Conservation (phyloP, 2,329 filamentous ascomycete genomes). For the Penicillium brevicompactum region DNA sequence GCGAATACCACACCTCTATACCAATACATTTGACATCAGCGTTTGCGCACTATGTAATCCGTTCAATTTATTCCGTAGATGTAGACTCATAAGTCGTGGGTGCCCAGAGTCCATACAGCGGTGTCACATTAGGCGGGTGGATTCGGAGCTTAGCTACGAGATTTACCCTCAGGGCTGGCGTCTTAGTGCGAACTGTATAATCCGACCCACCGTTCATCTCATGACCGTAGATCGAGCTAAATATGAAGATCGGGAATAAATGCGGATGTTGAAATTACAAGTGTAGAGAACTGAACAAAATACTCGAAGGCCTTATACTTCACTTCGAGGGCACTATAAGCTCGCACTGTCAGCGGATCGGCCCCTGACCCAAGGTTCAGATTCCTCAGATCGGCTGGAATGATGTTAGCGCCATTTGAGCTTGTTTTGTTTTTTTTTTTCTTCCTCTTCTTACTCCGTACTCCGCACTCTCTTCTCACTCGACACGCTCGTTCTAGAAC, state of each 20-base stretch:
- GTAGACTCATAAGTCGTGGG: background rate
- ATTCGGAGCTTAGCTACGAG: background rate
- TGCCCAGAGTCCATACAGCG: background rate
- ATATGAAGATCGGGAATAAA: too few species aligned
- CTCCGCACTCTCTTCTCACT: slow-evolving; percentile 1
- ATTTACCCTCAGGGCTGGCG: background rate
- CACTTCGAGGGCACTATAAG: too few species aligned
- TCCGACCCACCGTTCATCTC: slow-evolving; percentile 18
- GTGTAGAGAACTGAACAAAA: too few species aligned
- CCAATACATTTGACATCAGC: background rate
- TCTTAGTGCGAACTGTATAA: slow-evolving; percentile 6
- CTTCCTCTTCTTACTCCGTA: slow-evolving; percentile 3
- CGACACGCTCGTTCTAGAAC: background rate
- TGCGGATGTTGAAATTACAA: too few species aligned
- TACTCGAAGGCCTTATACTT: too few species aligned
- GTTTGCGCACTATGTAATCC: background rate
- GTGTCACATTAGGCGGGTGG: background rate
- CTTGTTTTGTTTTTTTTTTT: slow-evolving; percentile 9
- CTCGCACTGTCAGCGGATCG: background rate
- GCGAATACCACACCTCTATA: background rate
- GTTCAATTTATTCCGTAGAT: too few species aligned
- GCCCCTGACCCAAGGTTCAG: slow-evolving; percentile 4
- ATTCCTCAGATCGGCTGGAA: slow-evolving; percentile 13
- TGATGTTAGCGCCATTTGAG: slow-evolving; percentile 13
- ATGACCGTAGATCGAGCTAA: slow-evolving; percentile 1